Evolutionary conservation across 305 asterid genomes (phyloP).

Genomic region (Petunia hybrid): DNA sequence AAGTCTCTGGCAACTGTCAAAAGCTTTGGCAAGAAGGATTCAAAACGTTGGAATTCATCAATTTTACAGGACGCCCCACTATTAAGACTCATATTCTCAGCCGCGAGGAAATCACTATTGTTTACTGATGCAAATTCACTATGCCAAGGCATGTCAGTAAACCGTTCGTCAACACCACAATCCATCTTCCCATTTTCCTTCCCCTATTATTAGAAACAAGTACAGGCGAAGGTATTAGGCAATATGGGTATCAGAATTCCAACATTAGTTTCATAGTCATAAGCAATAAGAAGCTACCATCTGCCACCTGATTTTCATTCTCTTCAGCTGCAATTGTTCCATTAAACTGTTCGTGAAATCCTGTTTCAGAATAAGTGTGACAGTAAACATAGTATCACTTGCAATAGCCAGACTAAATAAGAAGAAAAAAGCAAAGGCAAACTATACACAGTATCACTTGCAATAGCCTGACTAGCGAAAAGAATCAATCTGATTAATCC

Average conservation of each 20-base stretch:
- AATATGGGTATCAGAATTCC: constrained; percentile 29
- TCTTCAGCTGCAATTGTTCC: constrained; percentile 55
- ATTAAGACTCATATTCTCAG: constrained; percentile 50
- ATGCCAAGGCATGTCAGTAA: constrained; percentile 52
- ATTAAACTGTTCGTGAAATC: constrained; percentile 54
- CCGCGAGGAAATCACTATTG: constrained; percentile 50
- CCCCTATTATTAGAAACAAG: constrained; percentile 50
- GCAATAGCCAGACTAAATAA: constrained; percentile 31
- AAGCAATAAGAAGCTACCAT: constrained; percentile 61
- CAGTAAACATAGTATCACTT: constrained; percentile 36
- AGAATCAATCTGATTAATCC: too few relatives aligned
- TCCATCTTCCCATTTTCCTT: constrained; percentile 55
- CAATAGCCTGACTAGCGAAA: too few relatives aligned
- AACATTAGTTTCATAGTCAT: constrained; percentile 35
- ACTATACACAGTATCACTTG: not conserved
- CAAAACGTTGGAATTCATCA: constrained; percentile 65
- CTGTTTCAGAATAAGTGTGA: constrained; percentile 48
- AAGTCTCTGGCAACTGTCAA: constrained; percentile 64
- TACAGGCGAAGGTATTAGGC: constrained; percentile 29
- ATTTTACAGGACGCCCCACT: constrained; percentile 58
- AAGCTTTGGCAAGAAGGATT: constrained; percentile 67
- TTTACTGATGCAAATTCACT: constrained; percentile 58
- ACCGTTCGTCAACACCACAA: constrained; percentile 58
- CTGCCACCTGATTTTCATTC: constrained; percentile 80
- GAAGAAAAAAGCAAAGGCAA: not conserved